Percentiles rank a stretch among this genome's conserved stretches.
Evolutionary conservation across 2,329 filamentous ascomycete species (phyloP).

Genomic region (Sclerotinia glacialis): DNA sequence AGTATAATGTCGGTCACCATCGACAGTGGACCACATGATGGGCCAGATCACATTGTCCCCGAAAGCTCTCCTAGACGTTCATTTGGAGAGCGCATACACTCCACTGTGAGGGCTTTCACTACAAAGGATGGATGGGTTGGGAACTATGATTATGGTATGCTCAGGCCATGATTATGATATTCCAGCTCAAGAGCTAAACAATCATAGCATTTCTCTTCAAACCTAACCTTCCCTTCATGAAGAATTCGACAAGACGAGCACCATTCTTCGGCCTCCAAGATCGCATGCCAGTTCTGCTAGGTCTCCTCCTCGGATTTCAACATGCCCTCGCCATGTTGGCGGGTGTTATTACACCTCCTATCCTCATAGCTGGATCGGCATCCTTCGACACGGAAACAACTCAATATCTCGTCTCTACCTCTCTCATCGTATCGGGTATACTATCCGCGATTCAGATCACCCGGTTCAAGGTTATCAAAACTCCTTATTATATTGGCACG

Average conservation of each 20-base stretch:
- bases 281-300: conserved; percentile 70
- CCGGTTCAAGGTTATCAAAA: conserved; percentile 68
- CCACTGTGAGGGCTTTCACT: conserved; percentile 47
- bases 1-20: conserved; percentile 32
- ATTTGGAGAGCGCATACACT: conserved; percentile 43
- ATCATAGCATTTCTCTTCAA: conserved; percentile 66
- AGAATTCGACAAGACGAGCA: conserved; percentile 54
- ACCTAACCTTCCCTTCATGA: conserved; percentile 77
- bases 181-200: conserved; percentile 19
- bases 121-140: conserved; percentile 70
- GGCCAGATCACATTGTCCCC: conserved; percentile 46
- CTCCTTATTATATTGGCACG: conserved; percentile 72
- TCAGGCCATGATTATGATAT: conserved; percentile 40
- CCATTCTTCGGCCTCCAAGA: conserved; percentile 86
- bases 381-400: conserved; percentile 57
- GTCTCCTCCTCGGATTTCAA: conserved; percentile 72
- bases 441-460: conserved; percentile 76
- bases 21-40: conserved; percentile 35
- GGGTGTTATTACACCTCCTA: conserved; percentile 65
- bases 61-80: conserved; percentile 43
- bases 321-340: conserved; percentile 73
- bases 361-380: conserved; percentile 62
- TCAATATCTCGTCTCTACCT: conserved; percentile 62
- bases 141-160: conserved; percentile 74
- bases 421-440: conserved; percentile 71